Evolutionary conservation across 108 stramenopile species (phyloP).

Genomic region (Epithemia pelagica): DNA sequence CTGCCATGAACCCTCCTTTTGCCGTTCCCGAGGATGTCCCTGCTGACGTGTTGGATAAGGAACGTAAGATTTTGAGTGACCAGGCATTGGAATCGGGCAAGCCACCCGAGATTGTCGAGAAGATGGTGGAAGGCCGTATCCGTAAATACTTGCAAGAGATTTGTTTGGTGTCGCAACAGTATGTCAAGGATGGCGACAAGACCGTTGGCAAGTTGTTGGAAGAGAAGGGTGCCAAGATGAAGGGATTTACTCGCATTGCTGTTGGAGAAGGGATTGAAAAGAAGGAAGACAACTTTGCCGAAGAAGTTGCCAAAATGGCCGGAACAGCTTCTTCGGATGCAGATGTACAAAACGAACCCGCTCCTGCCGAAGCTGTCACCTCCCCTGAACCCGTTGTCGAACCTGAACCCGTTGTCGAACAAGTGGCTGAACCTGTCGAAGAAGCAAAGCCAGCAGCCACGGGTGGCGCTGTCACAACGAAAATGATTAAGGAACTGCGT

Average conservation of each 20-base stretch:
- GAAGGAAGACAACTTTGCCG: constrained; percentile 30
- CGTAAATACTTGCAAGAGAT: constrained; percentile 72
- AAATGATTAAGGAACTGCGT: constrained; percentile 60
- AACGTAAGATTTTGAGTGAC: constrained; percentile 47
- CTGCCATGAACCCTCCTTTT: constrained; percentile 73
- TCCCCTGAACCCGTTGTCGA: too few species aligned
- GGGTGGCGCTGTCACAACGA: constrained; percentile 11
- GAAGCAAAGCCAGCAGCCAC: not conserved
- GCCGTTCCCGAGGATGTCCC: constrained; percentile 70
- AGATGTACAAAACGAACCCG: not conserved
- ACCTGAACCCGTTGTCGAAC: not conserved
- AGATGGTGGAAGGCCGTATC: constrained; percentile 77
- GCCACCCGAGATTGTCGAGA: constrained; percentile 68
- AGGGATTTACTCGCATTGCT: constrained; percentile 32
- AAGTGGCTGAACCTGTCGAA: too few species aligned
- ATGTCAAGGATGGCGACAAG: constrained; percentile 66
- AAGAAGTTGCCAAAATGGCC: constrained; percentile 70
- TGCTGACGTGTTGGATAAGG: constrained; percentile 66
- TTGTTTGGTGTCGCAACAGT: constrained; percentile 67
- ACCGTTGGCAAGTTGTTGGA: constrained; percentile 69
- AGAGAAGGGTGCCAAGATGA: constrained; percentile 65
- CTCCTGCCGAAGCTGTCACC: not conserved
- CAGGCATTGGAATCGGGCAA: constrained; percentile 70
- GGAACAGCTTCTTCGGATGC: constrained; percentile 1
- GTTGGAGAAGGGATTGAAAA: constrained; percentile 8